Evolutionary conservation across 2,329 filamentous ascomycete genomes (phyloP), one percentile per base, ranked within the genome.

Genomic region (Knufia petricola): DNA sequence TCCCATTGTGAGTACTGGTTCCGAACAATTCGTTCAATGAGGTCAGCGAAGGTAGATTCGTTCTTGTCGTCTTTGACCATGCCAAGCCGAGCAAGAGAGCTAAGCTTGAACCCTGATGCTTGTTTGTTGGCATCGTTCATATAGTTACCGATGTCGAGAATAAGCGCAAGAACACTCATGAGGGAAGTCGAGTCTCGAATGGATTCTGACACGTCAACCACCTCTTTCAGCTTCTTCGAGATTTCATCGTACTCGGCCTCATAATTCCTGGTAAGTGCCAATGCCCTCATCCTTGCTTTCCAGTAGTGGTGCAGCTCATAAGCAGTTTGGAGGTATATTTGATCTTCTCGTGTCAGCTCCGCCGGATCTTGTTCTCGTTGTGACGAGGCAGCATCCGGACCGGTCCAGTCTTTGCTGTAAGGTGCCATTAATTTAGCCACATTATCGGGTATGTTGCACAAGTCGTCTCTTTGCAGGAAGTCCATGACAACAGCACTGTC

Each of bases 31-130:
- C 90, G 85, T 68, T 98, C 92, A 37, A 98, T 88, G 37, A 96
- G 78, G 66, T 98, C 92, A 49, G 90, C 88, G 63, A 98, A 84
- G 0, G 88, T 95, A 1, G 87, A 90, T 66, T 96, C 85, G 66
- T 98, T 98, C 76, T 95, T 95, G 72, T 95, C 88, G 63, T 98
- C 92, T 71, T 98, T 98, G 62, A 96, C 87, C 89, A 98, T 96
- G 52, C 85, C 89, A 48, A 98, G 73, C 48, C 92, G 82, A 23
- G 87, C 86, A 42, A 98, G 81, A 4, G 92, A 95, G 62, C 88
- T 92, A 12, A 98, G 79, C 72, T 98, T 98, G 82, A 98, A 98
- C 54, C 92, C 92, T 50, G 84, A 86, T 3, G 92, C 92, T 69
- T 96, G 92, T 71, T 98, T 98, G 70, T 95, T 96, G 48, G 89